Base-by-base conservation (phyloP, 306 rosid genomes). In the Gastrolobium bilobum region DNA sequence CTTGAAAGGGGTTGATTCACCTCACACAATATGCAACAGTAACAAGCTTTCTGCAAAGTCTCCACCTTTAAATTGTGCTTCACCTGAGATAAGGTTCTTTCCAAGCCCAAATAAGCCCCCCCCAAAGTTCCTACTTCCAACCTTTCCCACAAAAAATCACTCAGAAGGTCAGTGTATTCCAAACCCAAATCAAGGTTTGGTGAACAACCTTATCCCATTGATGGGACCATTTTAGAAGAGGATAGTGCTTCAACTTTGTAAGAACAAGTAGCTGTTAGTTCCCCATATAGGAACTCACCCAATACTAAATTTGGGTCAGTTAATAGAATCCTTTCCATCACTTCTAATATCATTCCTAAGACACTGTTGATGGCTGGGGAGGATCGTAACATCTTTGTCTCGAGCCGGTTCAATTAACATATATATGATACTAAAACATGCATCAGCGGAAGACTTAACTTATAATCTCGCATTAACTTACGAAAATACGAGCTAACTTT, bases 161-260 rank as follows among this genome's bases (percentile, higher is more conserved):
- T 90, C 2, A 14, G 68, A 62, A 87, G 97, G 88, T 92, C 94
- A 52, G 81, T 81, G 61, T 83, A 51, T 77, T 87, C 93, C 10
- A 90, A 84, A 73, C 91, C 98, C 65, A 95, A 92, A 85, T 91
- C 99, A 68, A 87, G 99, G 51, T 92, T 92, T 80, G 92, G 88
- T 56, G 99, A 95, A 83, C 90, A 84, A 13, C 74, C 92, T 26
- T 85, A 40, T 52, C 66, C 56, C 8, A 33, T 81, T 52, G 92
- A 90, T 79, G 70, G 82, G 30, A 44, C 82, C 3, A 10, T 75
- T 60, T 63, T 80, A 50, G 97, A 92, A 39, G 97, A 91, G 75
- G 84, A 62, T 77, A 51, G 2, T 2, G 39, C 0, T 44, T 47
- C 70, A 59, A 73, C 83, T n/a, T 83, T 70, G 46, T 81, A 67